Base-by-base conservation (phyloP, 192 early-diverging fungal genomes). In the Chytriomyces sp. region DNA sequence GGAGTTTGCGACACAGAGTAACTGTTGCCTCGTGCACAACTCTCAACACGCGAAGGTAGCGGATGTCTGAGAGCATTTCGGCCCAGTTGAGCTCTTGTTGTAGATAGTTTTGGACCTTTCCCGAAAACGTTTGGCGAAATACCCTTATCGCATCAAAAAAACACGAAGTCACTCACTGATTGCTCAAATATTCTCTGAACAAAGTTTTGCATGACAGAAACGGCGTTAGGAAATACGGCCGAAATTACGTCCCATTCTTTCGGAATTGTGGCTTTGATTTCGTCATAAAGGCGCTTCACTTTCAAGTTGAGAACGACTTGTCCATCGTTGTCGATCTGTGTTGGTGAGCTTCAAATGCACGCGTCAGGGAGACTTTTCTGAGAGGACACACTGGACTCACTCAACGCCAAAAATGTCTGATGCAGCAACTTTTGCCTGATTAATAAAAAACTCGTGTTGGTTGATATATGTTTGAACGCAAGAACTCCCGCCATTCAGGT, bases 371-470 rank as follows among this genome's bases (percentile, higher is more conserved):
- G 56, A 28, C 28, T 28, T 8, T 39, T 62, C 37, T 28, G 36
- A 19, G 17, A n/a, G 36, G 38, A 8, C 36, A 22, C 30, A 38
- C 28, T 2, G 14, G 33, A 12, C 39, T 62, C 14, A 33, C 66
- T 74, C 4, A 19, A 32, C 19, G 30, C 56, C n/a, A 52, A 71
- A 34, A 39, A 22, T 59, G 65, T 77, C 72, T 5, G 30, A 19
- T n/a, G 78, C 70, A 52, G 65, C 52, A 19, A 77, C 65, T 22
- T 77, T 78, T 30, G 72, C 52, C 34, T 68, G 88, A 39, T 91
- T 90, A 69, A 96, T 89, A 63, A 98, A 98, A 68, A 99, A 96
- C 65, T 93, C 91, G 69, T 99, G 96, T 75, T 98, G 97, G 80
- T 96, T 96, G 49, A 99, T 92, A 73, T 96, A 99, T 31, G 90